Base-by-base conservation (phyloP, 495 filamentous ascomycete species). In the Penicillium nucicola region DNA sequence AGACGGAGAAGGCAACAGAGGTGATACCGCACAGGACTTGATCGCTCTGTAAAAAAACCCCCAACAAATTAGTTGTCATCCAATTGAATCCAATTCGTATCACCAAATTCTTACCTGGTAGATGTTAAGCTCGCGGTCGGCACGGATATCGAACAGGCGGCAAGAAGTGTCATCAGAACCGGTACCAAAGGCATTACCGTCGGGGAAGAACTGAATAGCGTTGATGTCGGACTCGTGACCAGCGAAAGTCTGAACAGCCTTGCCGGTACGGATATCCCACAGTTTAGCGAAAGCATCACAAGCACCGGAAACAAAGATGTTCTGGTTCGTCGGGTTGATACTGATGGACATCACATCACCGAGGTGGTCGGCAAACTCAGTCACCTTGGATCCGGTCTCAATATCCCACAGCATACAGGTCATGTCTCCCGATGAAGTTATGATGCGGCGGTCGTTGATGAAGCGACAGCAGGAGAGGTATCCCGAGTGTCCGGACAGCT, bases 331-430 rank as follows among this genome's bases (percentile, higher is more conserved):
- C 3, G 93, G 93, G 75, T 98, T 97, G 77, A 98, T 89, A 80
- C 95, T 97, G 69, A 98, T 89, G 72, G 93, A 97, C 93, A 98
- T 98, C 52, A 98, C 93, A 65, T 98, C 93, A 67, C 93, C 93
- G 19, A 98, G 78, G 65, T 98, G 93, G 77, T 98, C 93, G 62
- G 93, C 95, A 55, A 98, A 98, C 70, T 98, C 93, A 59, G 91
- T 96, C 12, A 96, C 88, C 78, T 97, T 97, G 39, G 89, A 86
- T 19, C 95, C 95, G 0, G 93, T 92, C 69, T 98, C 93, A 42
- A 98, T 89, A 79, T 98, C 93, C 93, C 93, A 98, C 60, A 97
- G 86, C 88, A 97, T 97, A 76, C 93, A 98, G 41, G 93, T 98
- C 95, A 98, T 98, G 64, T 98, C 93, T 42, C 93, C 93, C 12